Percentiles rank a stretch among this genome's conserved stretches.
These are phyloP conservation scores for Purpureocillium lavendulum DNA, from an alignment of 2,329 filamentous ascomycete species.

Conservation along the genomic window DNA sequence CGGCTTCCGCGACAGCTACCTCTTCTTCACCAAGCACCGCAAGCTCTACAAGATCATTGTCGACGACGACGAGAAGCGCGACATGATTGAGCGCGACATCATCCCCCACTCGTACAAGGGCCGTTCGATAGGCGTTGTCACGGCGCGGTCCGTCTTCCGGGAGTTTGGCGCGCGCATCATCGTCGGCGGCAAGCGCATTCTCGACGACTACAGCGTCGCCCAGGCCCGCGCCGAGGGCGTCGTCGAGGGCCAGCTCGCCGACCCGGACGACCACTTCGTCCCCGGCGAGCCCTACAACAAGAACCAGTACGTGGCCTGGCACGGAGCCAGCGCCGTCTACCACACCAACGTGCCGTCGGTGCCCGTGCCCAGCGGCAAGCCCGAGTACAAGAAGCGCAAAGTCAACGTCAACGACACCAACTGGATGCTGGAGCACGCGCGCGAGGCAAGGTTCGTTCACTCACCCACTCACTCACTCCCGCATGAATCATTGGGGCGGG, in stretches of 20 bases:
- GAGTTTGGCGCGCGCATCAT: slow-evolving; percentile 94
- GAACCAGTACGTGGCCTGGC: slow-evolving; percentile 98
- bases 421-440: slow-evolving; percentile 93
- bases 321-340: slow-evolving; percentile 92
- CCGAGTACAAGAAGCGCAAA: slow-evolving; percentile 73
- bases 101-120: slow-evolving; percentile 99
- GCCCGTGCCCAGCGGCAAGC: slow-evolving; percentile 68
- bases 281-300: slow-evolving; percentile 88
- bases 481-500: not conserved
- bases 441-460: slow-evolving; percentile 68
- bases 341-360: slow-evolving; percentile 72
- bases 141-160: slow-evolving; percentile 89
- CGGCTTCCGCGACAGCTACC: slow-evolving; percentile 93
- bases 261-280: slow-evolving; percentile 75
- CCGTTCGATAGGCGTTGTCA: slow-evolving; percentile 92
- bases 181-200: slow-evolving; percentile 77
- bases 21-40: slow-evolving; percentile 98
- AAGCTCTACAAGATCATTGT: slow-evolving; percentile 97
- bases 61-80: slow-evolving; percentile 92
- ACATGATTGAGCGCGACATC: slow-evolving; percentile 90
- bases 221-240: slow-evolving; percentile 68
- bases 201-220: slow-evolving; percentile 82
- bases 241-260: slow-evolving; percentile 82
- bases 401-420: slow-evolving; percentile 88
- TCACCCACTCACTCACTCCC: not conserved